Base-by-base conservation (phyloP, 2,329 filamentous ascomycete species). In the Pseudogymnoascus sp. region DNA sequence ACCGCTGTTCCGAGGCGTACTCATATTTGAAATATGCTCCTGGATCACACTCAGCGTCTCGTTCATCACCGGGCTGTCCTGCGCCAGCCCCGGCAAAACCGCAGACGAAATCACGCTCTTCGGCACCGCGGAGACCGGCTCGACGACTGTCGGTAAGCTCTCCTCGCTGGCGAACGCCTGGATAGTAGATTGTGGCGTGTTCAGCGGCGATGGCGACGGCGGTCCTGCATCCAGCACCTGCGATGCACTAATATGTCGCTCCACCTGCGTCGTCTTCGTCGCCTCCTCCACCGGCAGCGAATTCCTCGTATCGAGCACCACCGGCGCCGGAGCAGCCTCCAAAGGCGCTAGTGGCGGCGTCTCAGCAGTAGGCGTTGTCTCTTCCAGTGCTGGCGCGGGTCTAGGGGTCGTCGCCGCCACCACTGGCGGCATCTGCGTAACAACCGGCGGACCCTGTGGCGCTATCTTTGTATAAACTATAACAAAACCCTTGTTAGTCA, bases 21-120 rank as follows among this genome's bases (percentile, higher is more conserved):
- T 79, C 67, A 97, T 84, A 73, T 96, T 90, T 45, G 91, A 96
- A 69, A 97, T 96, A 73, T 97, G 93, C 76, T 97, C 93, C 74
- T 97, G 89, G 71, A 97, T 97, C 64, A 97, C 93, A 71, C 92
- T 96, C 61, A 97, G 78, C 0, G 93, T 97, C 74, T 97, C 93
- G 73, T 93, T 92, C 80, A 97, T 89, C 60, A 97, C 93, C 10
- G 90, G 89, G 72, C 86, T 89, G 62, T 86, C 84, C 68, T 86
- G 79, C 16, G 79, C 73, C 68, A 77, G 70, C 65, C 71, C 47
- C 78, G 69, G 86, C 79, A 65, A 78, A 78, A 63, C 78, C 76
- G 60, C 84, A 73, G 57, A 77, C 75, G 61, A 72, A 70, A 12
- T 76, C 64, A 70, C 66, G 61, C 67, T 74, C 63, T 70, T 70